Evolutionary conservation across 148 eudicot genomes (phyloP).

Genomic region (Hydrangea macrophylla): DNA sequence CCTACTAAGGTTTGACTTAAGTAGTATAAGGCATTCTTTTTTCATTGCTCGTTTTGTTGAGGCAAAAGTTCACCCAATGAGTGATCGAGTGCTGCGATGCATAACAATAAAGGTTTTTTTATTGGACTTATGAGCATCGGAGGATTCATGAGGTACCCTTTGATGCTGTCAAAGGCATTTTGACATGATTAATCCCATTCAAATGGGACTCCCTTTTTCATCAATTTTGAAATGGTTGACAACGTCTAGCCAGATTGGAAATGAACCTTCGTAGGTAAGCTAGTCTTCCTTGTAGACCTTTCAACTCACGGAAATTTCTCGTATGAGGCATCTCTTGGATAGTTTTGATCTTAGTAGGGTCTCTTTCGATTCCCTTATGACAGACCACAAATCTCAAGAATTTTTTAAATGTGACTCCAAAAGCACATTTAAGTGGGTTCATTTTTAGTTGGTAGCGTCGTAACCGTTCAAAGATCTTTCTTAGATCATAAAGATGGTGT

Average conservation of each 20-base stretch:
- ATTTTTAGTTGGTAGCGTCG: too few relatives aligned
- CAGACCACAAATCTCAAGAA: neutral
- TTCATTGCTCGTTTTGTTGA: neutral
- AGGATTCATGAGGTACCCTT: neutral
- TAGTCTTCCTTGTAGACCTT: slow-evolving; percentile 3
- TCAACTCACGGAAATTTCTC: neutral
- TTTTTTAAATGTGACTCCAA: too few relatives aligned
- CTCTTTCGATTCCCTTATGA: neutral
- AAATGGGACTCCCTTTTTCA: neutral
- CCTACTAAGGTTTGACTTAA: too few relatives aligned
- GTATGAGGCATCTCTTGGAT: neutral
- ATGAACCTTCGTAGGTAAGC: too few relatives aligned
- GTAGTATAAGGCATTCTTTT: neutral
- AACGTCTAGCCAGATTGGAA: slow-evolving; percentile 3
- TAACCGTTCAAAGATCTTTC: too few relatives aligned
- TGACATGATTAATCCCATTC: slow-evolving; percentile 10
- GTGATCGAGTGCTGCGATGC: neutral
- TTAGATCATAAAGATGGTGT: too few relatives aligned
- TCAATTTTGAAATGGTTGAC: neutral
- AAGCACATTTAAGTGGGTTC: too few relatives aligned
- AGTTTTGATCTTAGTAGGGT: too few relatives aligned
- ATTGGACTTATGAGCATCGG: neutral
- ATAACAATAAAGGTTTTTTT: neutral
- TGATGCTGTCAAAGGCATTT: neutral
- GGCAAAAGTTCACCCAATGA: neutral